These are phyloP conservation scores for Lagenaria siceraria DNA, from an alignment of 306 rosid genomes.

Conservation along the genomic window DNA sequence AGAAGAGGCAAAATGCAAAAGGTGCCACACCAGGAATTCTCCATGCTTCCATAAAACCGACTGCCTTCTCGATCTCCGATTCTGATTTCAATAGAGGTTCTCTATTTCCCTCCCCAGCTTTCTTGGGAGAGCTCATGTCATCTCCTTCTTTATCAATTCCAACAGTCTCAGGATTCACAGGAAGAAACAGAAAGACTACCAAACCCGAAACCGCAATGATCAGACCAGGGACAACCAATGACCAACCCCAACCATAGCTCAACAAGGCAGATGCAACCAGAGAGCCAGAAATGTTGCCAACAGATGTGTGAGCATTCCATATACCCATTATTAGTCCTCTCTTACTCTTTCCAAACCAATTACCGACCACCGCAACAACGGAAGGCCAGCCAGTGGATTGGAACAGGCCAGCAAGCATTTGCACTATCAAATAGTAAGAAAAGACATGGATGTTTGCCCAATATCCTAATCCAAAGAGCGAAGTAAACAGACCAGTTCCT, in stretches of 20 bases:
- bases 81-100: conserved; percentile 44
- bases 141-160: conserved; percentile 48
- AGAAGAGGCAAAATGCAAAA: conserved; percentile 87
- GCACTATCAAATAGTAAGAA: conserved; percentile 51
- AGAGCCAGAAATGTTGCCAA: conserved; percentile 91
- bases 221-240: conserved; percentile 72
- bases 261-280: conserved; percentile 74
- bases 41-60: conserved; percentile 96
- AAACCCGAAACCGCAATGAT: conserved; percentile 49
- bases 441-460: conserved; percentile 73
- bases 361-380: conserved; percentile 85
- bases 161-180: conserved; percentile 57
- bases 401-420: conserved; percentile 86
- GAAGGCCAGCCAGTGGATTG: conserved; percentile 99
- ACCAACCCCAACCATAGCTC: conserved; percentile 97
- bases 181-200: conserved; percentile 52
- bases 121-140: conserved; percentile 35
- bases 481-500: conserved; percentile 83
- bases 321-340: conserved; percentile 97
- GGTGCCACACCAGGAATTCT: conserved; percentile 97
- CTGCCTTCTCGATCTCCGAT: conserved; percentile 27
- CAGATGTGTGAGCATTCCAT: conserved; percentile 97
- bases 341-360: conserved; percentile 95
- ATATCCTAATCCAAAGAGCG: conserved; percentile 71
- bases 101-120: conserved; percentile 34